phyloP scores from a whole-genome alignment of 2,329 filamentous ascomycete genomes.

The Ophiosphaerella narmari region DNA sequence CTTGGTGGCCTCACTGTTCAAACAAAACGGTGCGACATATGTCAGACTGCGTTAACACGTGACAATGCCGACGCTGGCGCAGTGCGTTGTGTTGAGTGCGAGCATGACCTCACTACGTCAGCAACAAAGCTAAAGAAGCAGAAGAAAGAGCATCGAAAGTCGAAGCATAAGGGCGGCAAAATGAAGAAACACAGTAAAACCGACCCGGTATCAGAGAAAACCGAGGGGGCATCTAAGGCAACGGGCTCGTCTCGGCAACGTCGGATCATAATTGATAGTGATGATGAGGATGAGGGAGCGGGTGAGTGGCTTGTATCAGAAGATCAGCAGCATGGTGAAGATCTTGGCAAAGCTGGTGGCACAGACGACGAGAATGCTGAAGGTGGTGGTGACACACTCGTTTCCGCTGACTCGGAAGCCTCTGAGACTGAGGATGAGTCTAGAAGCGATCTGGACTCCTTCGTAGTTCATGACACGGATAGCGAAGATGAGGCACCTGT shows the following conservation, averaged over 20 bases:
- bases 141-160: slow-evolving; percentile 54
- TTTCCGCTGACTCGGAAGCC: slow-evolving; percentile 70
- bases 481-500: slow-evolving; percentile 46
- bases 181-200: slow-evolving; percentile 47
- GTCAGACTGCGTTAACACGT: slow-evolving; percentile 68
- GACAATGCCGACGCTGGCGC: slow-evolving; percentile 59
- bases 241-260: slow-evolving; percentile 35
- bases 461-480: slow-evolving; percentile 45
- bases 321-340: slow-evolving; percentile 62
- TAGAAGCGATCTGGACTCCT: slow-evolving; percentile 41
- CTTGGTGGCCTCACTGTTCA: slow-evolving; percentile 82
- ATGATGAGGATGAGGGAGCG: slow-evolving; percentile 69
- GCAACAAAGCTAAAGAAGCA: slow-evolving; percentile 46
- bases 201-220: slow-evolving; percentile 36
- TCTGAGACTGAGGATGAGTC: slow-evolving; percentile 62
- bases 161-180: slow-evolving; percentile 34
- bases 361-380: slow-evolving; percentile 87
- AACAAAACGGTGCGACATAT: slow-evolving; percentile 81
- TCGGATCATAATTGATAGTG: slow-evolving; percentile 64
- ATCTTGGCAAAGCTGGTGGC: slow-evolving; percentile 79
- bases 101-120: slow-evolving; percentile 69
- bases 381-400: slow-evolving; percentile 79
- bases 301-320: slow-evolving; percentile 81
- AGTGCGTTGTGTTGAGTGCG: slow-evolving; percentile 73
- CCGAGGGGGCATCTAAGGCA: slow-evolving; percentile 23